Percentiles rank a stretch among this genome's conserved stretches.
Evolutionary conservation across 129 eudicot genomes (phyloP).

Genomic region (Cynara cardunculus): DNA sequence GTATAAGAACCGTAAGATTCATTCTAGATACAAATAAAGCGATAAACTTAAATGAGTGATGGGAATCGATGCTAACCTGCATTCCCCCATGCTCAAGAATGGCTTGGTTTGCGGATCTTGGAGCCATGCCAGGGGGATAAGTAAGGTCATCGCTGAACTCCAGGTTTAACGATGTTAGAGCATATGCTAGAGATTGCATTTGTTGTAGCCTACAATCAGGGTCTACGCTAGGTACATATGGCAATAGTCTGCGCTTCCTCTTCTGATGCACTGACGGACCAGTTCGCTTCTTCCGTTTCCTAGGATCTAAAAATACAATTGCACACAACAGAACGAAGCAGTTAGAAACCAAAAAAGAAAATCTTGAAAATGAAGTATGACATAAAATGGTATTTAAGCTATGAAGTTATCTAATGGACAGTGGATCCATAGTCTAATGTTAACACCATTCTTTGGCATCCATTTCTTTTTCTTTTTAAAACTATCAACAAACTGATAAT

Average conservation of each 20-base stretch:
- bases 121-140: slow-evolving; percentile 55
- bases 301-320: slow-evolving; percentile 36
- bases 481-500: background rate
- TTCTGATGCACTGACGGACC: slow-evolving; percentile 42
- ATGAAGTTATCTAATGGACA: background rate
- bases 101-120: slow-evolving; percentile 67
- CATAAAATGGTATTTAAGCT: background rate
- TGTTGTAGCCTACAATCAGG: slow-evolving; percentile 43
- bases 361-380: background rate
- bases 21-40: background rate
- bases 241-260: slow-evolving; percentile 51
- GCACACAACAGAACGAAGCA: background rate
- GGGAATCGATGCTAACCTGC: slow-evolving; percentile 44
- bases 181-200: slow-evolving; percentile 59
- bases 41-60: background rate
- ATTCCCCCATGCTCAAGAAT: slow-evolving; percentile 61
- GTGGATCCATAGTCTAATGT: background rate
- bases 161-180: slow-evolving; percentile 36
- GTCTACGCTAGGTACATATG: slow-evolving; percentile 51
- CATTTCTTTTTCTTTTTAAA: background rate
- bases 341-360: background rate
- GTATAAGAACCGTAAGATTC: background rate
- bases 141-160: slow-evolving; percentile 63
- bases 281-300: slow-evolving; percentile 55
- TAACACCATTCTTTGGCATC: background rate